Percentiles rank a stretch among this genome's conserved stretches.
Evolutionary conservation across 1,139 yeast species (phyloP).

Genomic region (Yamadazyma dushanensis): DNA sequence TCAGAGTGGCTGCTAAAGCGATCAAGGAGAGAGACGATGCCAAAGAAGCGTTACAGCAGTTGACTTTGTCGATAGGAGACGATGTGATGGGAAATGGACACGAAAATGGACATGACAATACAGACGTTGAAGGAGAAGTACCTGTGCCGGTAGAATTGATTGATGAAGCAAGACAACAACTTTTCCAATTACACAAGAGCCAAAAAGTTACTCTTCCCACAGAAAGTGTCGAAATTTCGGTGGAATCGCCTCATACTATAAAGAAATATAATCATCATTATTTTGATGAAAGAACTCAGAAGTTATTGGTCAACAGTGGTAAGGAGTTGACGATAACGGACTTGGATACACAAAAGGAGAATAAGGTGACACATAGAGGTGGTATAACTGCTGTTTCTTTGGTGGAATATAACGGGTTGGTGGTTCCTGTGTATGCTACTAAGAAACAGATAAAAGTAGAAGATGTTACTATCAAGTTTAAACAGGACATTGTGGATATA

Average conservation of each 20-base stretch:
- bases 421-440: constrained; percentile 21
- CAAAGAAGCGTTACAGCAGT: constrained; percentile 52
- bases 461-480: constrained; percentile 13
- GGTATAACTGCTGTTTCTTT: constrained; percentile 17
- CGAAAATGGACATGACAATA: constrained; percentile 4
- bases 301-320: constrained; percentile 21
- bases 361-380: constrained; percentile 18
- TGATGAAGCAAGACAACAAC: constrained; percentile 32
- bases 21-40: constrained; percentile 77
- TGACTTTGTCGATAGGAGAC: constrained; percentile 30
- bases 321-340: constrained; percentile 26
- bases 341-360: constrained; percentile 13
- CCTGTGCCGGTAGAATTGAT: constrained; percentile 26
- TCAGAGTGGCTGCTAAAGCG: constrained; percentile 76
- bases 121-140: constrained; percentile 4
- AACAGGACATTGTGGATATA: constrained; percentile 20
- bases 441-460: constrained; percentile 20
- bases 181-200: constrained; percentile 44
- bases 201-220: constrained; percentile 35
- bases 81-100: constrained; percentile 6
- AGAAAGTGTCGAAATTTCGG: neutral
- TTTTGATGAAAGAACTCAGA: constrained; percentile 15
- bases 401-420: constrained; percentile 13
- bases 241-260: constrained; percentile 7
- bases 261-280: constrained; percentile 16